These are phyloP conservation scores for Lyophyllum decastes DNA, from an alignment of 768 basidiomycete genomes.

Conservation along the genomic window DNA sequence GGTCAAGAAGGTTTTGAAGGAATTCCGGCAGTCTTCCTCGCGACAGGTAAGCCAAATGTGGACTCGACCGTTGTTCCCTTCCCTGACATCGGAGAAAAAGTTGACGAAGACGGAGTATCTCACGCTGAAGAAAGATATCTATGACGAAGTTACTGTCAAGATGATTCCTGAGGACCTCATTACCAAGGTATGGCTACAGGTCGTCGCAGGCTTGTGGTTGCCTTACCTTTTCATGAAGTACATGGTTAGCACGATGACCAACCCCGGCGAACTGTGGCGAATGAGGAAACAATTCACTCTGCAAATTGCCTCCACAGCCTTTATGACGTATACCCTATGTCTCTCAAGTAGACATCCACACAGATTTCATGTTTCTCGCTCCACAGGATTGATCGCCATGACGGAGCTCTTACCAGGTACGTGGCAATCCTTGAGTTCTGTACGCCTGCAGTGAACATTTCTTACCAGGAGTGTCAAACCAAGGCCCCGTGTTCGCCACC, in stretches of 20 bases:
- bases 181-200: conserved; percentile 58
- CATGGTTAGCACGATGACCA: conserved; percentile 84
- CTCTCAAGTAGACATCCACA: conserved; percentile 81
- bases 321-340: conserved; percentile 89
- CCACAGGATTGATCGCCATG: conserved; percentile 90
- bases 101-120: conserved; percentile 65
- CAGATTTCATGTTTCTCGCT: conserved; percentile 87
- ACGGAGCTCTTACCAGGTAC: conserved; percentile 87
- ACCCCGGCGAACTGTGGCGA: conserved; percentile 87
- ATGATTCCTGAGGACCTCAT: conserved; percentile 89
- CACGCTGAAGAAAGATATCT: conserved; percentile 77
- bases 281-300: conserved; percentile 97
- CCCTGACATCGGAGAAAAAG: conserved; percentile 31
- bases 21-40: conserved; percentile 51
- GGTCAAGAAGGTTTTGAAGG: conserved; percentile 65
- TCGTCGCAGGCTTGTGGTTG: not conserved
- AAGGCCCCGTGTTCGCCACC: conserved; percentile 66
- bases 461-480: conserved; percentile 39
- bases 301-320: conserved; percentile 85
- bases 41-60: conserved; percentile 38
- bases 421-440: conserved; percentile 6
- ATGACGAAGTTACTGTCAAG: conserved; percentile 86
- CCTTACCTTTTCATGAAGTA: conserved; percentile 57
- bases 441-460: not conserved
- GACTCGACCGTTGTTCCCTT: not conserved